Percentiles rank a stretch among this genome's conserved stretches.
phyloP scores from a whole-genome alignment of 1,284 basidiomycete species.

The Ganoderma leucocontextum region DNA sequence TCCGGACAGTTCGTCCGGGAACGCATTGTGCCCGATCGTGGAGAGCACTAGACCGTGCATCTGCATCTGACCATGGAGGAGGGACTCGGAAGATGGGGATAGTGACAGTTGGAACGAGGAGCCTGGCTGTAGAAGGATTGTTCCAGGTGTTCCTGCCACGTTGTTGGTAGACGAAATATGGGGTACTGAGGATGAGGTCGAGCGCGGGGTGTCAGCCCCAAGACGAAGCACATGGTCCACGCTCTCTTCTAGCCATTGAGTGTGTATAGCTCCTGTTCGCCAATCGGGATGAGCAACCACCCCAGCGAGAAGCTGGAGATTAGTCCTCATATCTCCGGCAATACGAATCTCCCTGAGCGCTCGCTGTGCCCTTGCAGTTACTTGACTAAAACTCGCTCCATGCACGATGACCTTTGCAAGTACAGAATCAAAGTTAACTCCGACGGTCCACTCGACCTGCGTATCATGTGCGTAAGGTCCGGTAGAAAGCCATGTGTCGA shows the following conservation, averaged over 20 bases:
- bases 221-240: constrained; percentile 17
- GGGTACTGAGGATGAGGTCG: neutral
- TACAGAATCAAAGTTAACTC: constrained; percentile 51
- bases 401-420: constrained; percentile 50
- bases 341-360: constrained; percentile 45
- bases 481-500: constrained; percentile 49
- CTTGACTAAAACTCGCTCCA: constrained; percentile 44
- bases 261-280: constrained; percentile 43
- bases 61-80: constrained; percentile 6
- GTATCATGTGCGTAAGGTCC: constrained; percentile 3
- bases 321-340: constrained; percentile 43
- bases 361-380: constrained; percentile 42
- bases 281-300: constrained; percentile 46
- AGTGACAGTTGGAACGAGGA: constrained; percentile 47
- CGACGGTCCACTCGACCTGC: constrained; percentile 39
- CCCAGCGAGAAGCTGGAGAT: constrained; percentile 45
- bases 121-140: constrained; percentile 46
- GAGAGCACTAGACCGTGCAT: constrained; percentile 47
- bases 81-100: constrained; percentile 17
- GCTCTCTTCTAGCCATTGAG: constrained; percentile 51
- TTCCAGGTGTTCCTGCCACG: constrained; percentile 9
- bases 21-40: constrained; percentile 49
- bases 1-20: constrained; percentile 49
- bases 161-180: neutral
- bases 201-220: constrained; percentile 28